phyloP scores from a whole-genome alignment of 768 basidiomycete species.

The Lactarius pseudohatsudake region DNA sequence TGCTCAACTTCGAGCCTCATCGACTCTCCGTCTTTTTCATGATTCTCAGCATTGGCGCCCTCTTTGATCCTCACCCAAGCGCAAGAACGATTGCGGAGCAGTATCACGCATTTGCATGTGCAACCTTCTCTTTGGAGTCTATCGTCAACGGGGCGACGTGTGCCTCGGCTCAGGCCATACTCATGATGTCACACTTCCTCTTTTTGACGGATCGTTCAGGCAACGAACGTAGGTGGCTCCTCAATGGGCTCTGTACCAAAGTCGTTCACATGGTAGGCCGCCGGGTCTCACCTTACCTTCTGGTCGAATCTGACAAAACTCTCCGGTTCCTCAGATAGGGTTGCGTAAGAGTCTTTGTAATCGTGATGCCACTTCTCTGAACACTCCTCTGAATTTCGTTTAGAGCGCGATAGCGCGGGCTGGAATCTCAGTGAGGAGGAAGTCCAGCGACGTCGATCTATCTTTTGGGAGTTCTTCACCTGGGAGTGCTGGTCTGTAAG shows the following conservation, averaged over 20 bases:
- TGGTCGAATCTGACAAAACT: conserved; percentile 10
- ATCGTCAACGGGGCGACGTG: conserved; percentile 46
- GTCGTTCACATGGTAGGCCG: conserved; percentile 48
- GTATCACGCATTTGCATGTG: conserved; percentile 50
- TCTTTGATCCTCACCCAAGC: conserved; percentile 42
- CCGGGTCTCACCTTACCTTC: conserved; percentile 13
- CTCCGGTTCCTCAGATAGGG: conserved; percentile 43
- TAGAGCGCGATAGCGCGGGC: conserved; percentile 52
- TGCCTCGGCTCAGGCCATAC: conserved; percentile 49
- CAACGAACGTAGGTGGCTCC: conserved; percentile 49
- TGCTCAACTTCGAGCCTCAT: conserved; percentile 43
- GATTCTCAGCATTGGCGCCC: conserved; percentile 47
- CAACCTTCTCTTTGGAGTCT: conserved; percentile 47
- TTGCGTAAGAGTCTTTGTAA: conserved; percentile 43
- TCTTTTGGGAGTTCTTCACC: conserved; percentile 56
- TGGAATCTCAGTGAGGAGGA: conserved; percentile 49
- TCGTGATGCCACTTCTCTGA: not conserved
- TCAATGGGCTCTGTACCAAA: conserved; percentile 46
- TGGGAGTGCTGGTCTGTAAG: conserved; percentile 46
- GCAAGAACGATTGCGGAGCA: conserved; percentile 38
- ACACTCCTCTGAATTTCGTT: conserved; percentile 8
- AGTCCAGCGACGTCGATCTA: conserved; percentile 44
- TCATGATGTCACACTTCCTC: conserved; percentile 44
- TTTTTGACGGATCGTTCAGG: conserved; percentile 44
- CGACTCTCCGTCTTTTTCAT: conserved; percentile 54